phyloP scores from a whole-genome alignment of 225 moss, liverwort and hornwort genomes.

The Polytrichum commune region DNA sequence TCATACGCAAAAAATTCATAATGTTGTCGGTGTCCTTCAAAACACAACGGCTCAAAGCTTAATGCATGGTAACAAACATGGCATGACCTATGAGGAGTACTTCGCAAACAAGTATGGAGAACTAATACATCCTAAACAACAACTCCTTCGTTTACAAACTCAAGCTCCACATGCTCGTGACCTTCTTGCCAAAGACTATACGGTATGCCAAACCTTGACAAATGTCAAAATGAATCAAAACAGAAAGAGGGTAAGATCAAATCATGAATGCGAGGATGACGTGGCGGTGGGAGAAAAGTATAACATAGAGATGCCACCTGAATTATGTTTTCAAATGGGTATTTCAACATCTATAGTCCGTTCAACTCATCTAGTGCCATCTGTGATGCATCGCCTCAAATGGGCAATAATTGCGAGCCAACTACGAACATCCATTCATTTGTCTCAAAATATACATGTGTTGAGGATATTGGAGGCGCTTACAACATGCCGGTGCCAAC shows the following conservation, averaged over 20 bases:
- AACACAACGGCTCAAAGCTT: too few species aligned
- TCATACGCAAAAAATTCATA: too few species aligned
- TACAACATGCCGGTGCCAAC: slow-evolving; percentile 79
- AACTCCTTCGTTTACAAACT: too few species aligned
- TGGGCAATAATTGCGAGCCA: slow-evolving; percentile 62
- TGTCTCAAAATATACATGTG: slow-evolving; percentile 28
- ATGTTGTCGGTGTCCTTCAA: too few species aligned
- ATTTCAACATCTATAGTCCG: slow-evolving; percentile 59
- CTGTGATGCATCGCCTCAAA: slow-evolving; percentile 76
- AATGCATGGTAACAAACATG: not conserved
- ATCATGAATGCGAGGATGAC: too few species aligned
- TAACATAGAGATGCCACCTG: slow-evolving; percentile 54
- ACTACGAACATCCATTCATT: slow-evolving; percentile 44
- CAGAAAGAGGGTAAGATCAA: too few species aligned
- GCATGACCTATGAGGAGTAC: slow-evolving; percentile 29
- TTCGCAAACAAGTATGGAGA: slow-evolving; percentile 42
- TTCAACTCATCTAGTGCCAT: slow-evolving; percentile 80
- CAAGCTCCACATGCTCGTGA: too few species aligned
- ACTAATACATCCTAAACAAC: slow-evolving; percentile 5
- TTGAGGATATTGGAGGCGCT: slow-evolving; percentile 82
- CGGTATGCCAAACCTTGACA: too few species aligned
- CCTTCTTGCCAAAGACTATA: too few species aligned
- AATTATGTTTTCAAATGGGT: slow-evolving; percentile 75
- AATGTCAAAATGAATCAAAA: too few species aligned
- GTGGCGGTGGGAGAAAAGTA: not conserved